Conservation (phyloP, 2,329 filamentous ascomycete genomes). For the Xylaria sp. region DNA sequence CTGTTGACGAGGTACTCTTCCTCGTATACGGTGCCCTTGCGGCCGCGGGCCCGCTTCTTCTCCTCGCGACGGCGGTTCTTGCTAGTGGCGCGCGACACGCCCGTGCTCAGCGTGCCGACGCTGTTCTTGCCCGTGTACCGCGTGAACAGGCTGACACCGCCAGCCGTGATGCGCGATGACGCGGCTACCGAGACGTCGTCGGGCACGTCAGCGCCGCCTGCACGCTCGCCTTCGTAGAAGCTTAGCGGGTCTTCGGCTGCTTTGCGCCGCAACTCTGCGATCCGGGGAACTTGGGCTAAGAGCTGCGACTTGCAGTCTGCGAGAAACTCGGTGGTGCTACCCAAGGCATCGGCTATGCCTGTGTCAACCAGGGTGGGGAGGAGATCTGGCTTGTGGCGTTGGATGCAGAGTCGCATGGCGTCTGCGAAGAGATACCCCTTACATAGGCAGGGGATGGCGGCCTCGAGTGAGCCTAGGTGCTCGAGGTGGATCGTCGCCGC, state of each 20-base stretch:
- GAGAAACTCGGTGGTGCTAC: constrained; percentile 86
- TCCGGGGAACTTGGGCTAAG: constrained; percentile 83
- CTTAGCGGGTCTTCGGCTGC: constrained; percentile 86
- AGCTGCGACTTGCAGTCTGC: constrained; percentile 93
- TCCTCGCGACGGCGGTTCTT: constrained; percentile 93
- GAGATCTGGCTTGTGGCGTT: constrained; percentile 69
- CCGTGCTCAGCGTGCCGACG: constrained; percentile 75
- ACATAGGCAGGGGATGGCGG: constrained; percentile 81
- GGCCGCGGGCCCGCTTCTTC: constrained; percentile 91
- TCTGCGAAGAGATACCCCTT: constrained; percentile 88
- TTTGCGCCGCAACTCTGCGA: constrained; percentile 82
- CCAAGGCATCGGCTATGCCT: constrained; percentile 82
- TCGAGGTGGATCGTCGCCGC: constrained; percentile 85
- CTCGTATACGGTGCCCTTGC: constrained; percentile 97
- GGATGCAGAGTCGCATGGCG: constrained; percentile 80
- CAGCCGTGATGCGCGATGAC: constrained; percentile 80
- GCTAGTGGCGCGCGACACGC: constrained; percentile 80
- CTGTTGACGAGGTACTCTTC: constrained; percentile 96
- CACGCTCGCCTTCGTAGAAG: constrained; percentile 84
- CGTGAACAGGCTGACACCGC: constrained; percentile 88
- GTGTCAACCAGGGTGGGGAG: constrained; percentile 77
- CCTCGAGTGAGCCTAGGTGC: constrained; percentile 78
- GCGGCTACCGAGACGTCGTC: constrained; percentile 94
- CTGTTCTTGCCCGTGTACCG: constrained; percentile 82
- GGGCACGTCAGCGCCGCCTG: constrained; percentile 75